These are phyloP conservation scores for Colletotrichum sidae DNA, from an alignment of 2,329 filamentous ascomycete species.

Conservation along the genomic window DNA sequence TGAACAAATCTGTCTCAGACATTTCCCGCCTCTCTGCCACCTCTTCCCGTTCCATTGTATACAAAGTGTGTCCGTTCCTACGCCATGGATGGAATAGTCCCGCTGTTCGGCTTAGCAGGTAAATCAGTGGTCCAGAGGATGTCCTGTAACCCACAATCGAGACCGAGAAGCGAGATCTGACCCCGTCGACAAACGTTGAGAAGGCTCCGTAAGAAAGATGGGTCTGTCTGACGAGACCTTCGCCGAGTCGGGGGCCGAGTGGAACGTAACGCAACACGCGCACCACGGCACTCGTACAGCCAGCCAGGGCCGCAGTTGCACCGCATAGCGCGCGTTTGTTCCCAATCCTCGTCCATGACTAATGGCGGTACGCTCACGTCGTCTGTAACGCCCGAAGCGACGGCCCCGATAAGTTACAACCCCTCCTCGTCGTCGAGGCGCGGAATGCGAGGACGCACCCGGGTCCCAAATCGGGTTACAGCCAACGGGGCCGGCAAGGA, in stretches of 20 bases:
- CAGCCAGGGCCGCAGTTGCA: too few species aligned
- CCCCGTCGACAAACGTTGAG: not conserved
- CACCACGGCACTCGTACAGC: too few species aligned
- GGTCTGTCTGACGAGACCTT: conserved; percentile 11
- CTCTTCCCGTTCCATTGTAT: too few species aligned
- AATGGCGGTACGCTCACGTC: too few species aligned
- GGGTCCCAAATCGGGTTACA: conserved; percentile 31
- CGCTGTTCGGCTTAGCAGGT: not conserved
- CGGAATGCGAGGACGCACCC: conserved; percentile 30
- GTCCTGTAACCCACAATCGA: not conserved
- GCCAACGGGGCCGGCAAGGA: conserved; percentile 26
- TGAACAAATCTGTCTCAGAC: conserved; percentile 20
- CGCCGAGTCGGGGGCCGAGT: conserved; percentile 2
- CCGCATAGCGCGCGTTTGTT: too few species aligned
- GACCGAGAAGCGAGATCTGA: conserved; percentile 3
- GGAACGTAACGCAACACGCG: not conserved
- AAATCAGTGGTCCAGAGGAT: not conserved
- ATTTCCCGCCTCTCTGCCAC: not conserved
- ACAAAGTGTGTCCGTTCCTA: too few species aligned
- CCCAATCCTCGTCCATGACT: too few species aligned
- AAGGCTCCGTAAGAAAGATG: not conserved
- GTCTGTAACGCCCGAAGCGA: too few species aligned
- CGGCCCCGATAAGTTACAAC: not conserved
- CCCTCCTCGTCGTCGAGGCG: not conserved
- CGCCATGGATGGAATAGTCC: too few species aligned